Evolutionary conservation across 345 rosid genomes (phyloP), one percentile per base, ranked within the genome.

Genomic region (Brassica incana): DNA sequence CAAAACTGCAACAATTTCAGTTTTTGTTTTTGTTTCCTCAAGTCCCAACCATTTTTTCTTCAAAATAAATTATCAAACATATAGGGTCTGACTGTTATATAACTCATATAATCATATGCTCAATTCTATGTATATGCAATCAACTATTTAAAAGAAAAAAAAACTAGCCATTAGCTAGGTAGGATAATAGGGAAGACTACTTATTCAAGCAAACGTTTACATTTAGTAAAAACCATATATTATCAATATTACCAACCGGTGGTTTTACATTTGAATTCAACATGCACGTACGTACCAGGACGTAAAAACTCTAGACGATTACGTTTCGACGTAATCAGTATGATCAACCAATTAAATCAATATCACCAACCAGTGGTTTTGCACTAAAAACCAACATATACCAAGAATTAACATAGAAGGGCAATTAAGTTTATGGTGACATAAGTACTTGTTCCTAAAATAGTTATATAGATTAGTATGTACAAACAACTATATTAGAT

Each of bases 81-180:
- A 27, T 35, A 85, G 86, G 43, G 90, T 81, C 12, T 32, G 86
- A 36, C 1, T 87, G 8, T 64, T 67, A 40, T 83, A 87, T 45
- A 85, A 82, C 43, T 69, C 27, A 1, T 2, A 23, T 67, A 68
- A 12, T 43, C 59, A 33, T 68, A 68, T 1, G 72, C 29, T 25
- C 52, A 12, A 12, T 29, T 43, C 62, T 63, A 38, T 27, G 32
- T 0, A 62, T n/a, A 2, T 67, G 71, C 71, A 18, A 67, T 40
- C 32, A 29, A 18, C 30, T 38, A 25, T 27, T 52, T n/a, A 3
- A 5, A 7, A 38, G 15, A 23, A 23, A 23, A 40, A n/a, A 27
- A 23, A 59, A 1, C 9, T 62, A 61, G 11, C n/a, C 38, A 58
- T 4, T 58, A 23, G 64, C n/a, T 25, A 25, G 65, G 33, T 61